phyloP scores from a whole-genome alignment of 2,329 filamentous ascomycete genomes.

The Fusarium dlaminii region DNA sequence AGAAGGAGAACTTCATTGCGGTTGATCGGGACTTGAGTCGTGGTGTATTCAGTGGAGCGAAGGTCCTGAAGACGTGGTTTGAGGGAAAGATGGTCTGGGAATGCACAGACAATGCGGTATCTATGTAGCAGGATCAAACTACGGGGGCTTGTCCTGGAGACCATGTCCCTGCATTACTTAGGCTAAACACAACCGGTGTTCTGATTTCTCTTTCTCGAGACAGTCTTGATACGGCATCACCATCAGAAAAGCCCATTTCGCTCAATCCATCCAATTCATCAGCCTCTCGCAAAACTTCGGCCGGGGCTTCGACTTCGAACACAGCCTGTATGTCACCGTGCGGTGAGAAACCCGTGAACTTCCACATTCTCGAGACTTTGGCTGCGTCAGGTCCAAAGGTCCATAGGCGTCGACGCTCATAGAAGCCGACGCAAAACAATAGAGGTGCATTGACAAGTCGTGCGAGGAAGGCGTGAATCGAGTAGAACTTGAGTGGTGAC shows the following conservation, averaged over 20 bases:
- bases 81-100: background rate
- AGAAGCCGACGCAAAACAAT: slow-evolving; percentile 66
- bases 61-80: background rate
- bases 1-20: background rate
- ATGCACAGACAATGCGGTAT: background rate
- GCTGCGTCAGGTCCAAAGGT: background rate
- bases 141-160: background rate
- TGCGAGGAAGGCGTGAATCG: slow-evolving; percentile 72
- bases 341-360: slow-evolving; percentile 59
- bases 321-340: slow-evolving; percentile 69
- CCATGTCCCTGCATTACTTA: background rate
- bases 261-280: slow-evolving; percentile 15
- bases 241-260: slow-evolving; percentile 20
- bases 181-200: background rate
- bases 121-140: background rate
- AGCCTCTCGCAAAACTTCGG: background rate
- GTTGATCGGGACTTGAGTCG: background rate
- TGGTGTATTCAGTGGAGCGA: background rate
- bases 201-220: slow-evolving; percentile 6
- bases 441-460: slow-evolving; percentile 70
- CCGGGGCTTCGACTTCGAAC: slow-evolving; percentile 66
- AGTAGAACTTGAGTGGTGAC: slow-evolving; percentile 71
- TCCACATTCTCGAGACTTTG: slow-evolving; percentile 38
- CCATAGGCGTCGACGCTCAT: slow-evolving; percentile 58
- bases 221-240: slow-evolving; percentile 5